phyloP scores from a whole-genome alignment of 768 basidiomycete species.

The Podaxis pistillaris region DNA sequence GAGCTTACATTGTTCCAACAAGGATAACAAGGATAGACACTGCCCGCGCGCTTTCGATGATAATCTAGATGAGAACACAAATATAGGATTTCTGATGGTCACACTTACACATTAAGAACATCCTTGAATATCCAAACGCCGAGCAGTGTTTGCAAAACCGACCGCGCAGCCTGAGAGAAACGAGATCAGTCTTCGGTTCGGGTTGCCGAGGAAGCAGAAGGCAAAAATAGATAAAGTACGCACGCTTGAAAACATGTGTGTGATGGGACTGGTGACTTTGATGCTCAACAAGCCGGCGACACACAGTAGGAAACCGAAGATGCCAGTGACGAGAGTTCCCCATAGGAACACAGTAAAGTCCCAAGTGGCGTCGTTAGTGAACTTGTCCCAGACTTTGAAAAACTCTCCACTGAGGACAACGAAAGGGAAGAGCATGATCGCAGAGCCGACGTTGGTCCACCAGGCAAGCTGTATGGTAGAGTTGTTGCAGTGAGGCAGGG shows the following conservation, averaged over 20 bases:
- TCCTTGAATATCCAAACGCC: conserved; percentile 80
- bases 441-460: conserved; percentile 76
- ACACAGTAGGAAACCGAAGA: conserved; percentile 82
- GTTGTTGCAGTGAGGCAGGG: conserved; percentile 65
- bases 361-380: conserved; percentile 38
- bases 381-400: conserved; percentile 36
- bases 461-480: conserved; percentile 74
- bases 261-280: conserved; percentile 79
- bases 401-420: conserved; percentile 58
- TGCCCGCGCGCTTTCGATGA: conserved; percentile 52
- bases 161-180: conserved; percentile 62
- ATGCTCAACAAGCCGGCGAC: conserved; percentile 78
- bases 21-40: conserved; percentile 67
- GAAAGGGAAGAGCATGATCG: conserved; percentile 61
- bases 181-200: conserved; percentile 8
- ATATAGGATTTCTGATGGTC: conserved; percentile 4
- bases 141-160: conserved; percentile 80
- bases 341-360: conserved; percentile 54
- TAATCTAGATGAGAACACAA: conserved; percentile 1
- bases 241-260: conserved; percentile 83
- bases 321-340: conserved; percentile 67
- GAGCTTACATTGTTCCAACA: conserved; percentile 60
- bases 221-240: conserved; percentile 25
- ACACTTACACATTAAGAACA: conserved; percentile 64
- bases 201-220: not conserved